These are phyloP conservation scores for Arachis hypogaea DNA, from an alignment of 306 rosid species.

Conservation along the genomic window DNA sequence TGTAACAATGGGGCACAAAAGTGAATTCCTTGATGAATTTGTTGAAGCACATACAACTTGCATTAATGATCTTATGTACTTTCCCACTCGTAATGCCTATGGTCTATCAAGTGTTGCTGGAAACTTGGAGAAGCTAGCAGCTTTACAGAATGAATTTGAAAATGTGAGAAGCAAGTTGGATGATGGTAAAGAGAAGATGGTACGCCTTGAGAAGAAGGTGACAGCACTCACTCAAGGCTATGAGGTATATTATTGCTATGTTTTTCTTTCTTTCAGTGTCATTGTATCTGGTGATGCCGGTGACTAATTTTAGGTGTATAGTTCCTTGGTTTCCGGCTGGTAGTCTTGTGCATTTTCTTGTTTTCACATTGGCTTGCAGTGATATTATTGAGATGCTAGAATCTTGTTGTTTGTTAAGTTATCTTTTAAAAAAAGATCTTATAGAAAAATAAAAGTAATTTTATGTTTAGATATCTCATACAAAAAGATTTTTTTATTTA, in stretches of 20 bases:
- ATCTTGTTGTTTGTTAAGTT: background rate
- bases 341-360: conserved; percentile 12
- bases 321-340: conserved; percentile 19
- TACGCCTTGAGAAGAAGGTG: conserved; percentile 78
- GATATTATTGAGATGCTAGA: conserved; percentile 1
- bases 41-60: conserved; percentile 87
- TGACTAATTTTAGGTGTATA: conserved; percentile 4
- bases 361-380: conserved; percentile 10
- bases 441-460: too few relatives aligned
- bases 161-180: conserved; percentile 71
- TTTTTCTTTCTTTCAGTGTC: conserved; percentile 17
- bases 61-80: conserved; percentile 81
- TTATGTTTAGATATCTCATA: too few relatives aligned
- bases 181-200: conserved; percentile 77
- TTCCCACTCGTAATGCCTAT: conserved; percentile 77
- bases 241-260: conserved; percentile 64
- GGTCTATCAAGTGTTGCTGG: conserved; percentile 93
- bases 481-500: too few relatives aligned
- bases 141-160: conserved; percentile 83
- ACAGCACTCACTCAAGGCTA: conserved; percentile 82
- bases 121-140: conserved; percentile 83
- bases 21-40: conserved; percentile 79
- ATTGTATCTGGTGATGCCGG: background rate
- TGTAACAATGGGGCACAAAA: conserved; percentile 89
- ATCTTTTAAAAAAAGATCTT: too few relatives aligned